Evolutionary conservation across 1,284 basidiomycete genomes (phyloP), one percentile per base, ranked within the genome.

Genomic region (Marasmius fiardii): DNA sequence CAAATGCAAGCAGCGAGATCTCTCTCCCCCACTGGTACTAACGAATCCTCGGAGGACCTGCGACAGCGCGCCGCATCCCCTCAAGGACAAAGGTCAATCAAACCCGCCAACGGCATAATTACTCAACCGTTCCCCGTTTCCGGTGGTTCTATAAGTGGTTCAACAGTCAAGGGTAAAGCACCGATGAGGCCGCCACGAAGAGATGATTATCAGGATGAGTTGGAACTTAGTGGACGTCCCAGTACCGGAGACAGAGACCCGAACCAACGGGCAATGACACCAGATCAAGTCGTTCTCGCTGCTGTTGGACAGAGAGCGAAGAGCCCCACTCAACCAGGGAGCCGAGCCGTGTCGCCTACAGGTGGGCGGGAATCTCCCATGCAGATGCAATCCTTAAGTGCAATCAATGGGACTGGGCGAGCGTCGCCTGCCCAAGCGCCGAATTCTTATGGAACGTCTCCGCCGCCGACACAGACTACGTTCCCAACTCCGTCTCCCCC

Each of bases 361-460:
- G 76, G 72, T 50, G 69, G 70, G 10, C 18, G 24, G 4, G 28
- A 31, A 20, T 18, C 24, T 1, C 47, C 44, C n/a, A 28, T 45
- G 26, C 23, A 49, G 47, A 26, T 31, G 28, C 47, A 49, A 20
- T 75, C 78, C 54, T 74, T 80, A 7, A 76, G 75, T 50, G 75
- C 83, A 24, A 76, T 81, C 57, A 82, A 78, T 58, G 73, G 73
- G n/a, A 67, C 74, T 50, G 79, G 79, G n/a, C 80, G 86, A n/a
- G 78, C 81, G 16, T 89, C 87, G 3, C 87, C 86, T 21, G 67
- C 90, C 61, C 81, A 80, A 1, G 85, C 86, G 65, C 82, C 83
- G 66, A 76, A 75, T 41, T 69, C 71, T 16, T 71, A 73, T 18
- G 44, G 44, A 23, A 14, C 8, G 16, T 45, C 44, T 7, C 21